phyloP scores from a whole-genome alignment of 2,329 filamentous ascomycete species.

The Clonostachys rhizophaga region DNA sequence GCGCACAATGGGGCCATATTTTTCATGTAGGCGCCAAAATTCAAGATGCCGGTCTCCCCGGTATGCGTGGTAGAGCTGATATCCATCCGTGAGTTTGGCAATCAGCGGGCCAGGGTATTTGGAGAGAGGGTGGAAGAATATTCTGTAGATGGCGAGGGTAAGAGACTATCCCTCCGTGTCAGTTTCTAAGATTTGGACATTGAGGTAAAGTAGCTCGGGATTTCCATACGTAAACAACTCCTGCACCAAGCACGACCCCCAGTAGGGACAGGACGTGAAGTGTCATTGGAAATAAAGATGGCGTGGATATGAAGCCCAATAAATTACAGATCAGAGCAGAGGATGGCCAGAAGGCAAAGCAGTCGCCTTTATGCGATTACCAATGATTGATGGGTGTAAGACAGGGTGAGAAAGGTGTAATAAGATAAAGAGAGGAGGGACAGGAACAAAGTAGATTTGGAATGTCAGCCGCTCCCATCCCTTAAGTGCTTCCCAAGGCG shows the following conservation, averaged over 20 bases:
- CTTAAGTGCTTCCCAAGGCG: too few species aligned
- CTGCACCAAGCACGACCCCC: slow-evolving; percentile 25
- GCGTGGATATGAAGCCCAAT: too few species aligned
- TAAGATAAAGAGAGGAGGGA: too few species aligned
- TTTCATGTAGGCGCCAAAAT: slow-evolving; percentile 65
- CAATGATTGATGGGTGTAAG: too few species aligned
- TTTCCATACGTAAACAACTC: slow-evolving; percentile 33
- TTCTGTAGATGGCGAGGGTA: slow-evolving; percentile 45
- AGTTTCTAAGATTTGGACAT: neutral
- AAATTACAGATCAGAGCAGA: too few species aligned
- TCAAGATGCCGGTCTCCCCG: slow-evolving; percentile 71
- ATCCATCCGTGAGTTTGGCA: slow-evolving; percentile 58
- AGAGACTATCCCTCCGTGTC: slow-evolving; percentile 19
- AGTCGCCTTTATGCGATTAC: too few species aligned
- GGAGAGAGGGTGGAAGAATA: slow-evolving; percentile 61
- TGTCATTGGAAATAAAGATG: neutral
- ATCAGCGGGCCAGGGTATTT: slow-evolving; percentile 61
- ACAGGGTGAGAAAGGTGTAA: too few species aligned
- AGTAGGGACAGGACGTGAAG: slow-evolving; percentile 12
- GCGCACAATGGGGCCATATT: slow-evolving; percentile 69
- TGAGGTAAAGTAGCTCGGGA: neutral
- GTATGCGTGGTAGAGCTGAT: slow-evolving; percentile 70
- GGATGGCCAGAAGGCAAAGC: too few species aligned
- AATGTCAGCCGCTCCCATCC: too few species aligned
- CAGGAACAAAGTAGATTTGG: too few species aligned